These are phyloP conservation scores for Colletotrichum liriopes DNA, from an alignment of 2,329 filamentous ascomycete species.

Conservation along the genomic window DNA sequence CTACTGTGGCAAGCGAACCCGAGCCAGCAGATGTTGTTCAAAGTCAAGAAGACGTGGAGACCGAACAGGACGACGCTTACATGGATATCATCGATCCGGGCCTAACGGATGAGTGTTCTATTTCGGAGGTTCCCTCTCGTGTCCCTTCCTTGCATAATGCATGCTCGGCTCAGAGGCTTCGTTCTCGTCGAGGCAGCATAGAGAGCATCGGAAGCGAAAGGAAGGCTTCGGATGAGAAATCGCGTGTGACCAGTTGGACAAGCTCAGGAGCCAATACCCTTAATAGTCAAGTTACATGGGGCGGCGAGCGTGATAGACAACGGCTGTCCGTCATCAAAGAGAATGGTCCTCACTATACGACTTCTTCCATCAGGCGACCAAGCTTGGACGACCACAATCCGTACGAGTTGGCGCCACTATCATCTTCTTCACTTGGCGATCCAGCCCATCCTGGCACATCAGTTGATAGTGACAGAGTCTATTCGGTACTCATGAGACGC, in stretches of 20 bases:
- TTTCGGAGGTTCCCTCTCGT: constrained; percentile 65
- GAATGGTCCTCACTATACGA: constrained; percentile 61
- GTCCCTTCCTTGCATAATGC: constrained; percentile 67
- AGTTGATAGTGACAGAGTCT: constrained; percentile 72
- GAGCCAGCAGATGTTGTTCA: constrained; percentile 52
- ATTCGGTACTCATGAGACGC: constrained; percentile 75
- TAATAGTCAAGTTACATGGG: constrained; percentile 56
- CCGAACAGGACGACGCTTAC: constrained; percentile 48
- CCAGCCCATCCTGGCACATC: constrained; percentile 46
- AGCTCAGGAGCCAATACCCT: constrained; percentile 74
- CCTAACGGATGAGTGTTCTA: constrained; percentile 58
- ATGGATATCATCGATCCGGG: constrained; percentile 53
- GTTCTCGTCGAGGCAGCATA: constrained; percentile 70
- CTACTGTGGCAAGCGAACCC: constrained; percentile 66
- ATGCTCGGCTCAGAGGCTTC: constrained; percentile 62
- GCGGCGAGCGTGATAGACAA: constrained; percentile 66
- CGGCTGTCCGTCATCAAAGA: constrained; percentile 78
- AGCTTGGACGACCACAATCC: constrained; percentile 46
- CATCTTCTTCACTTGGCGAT: not conserved
- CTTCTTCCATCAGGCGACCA: constrained; percentile 53
- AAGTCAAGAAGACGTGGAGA: not conserved
- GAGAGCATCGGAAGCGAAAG: constrained; percentile 63
- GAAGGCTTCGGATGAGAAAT: constrained; percentile 65
- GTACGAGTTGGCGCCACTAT: constrained; percentile 27
- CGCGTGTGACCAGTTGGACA: constrained; percentile 82